Evolutionary conservation across 345 rosid genomes (phyloP), one percentile per base, ranked within the genome.

Genomic region (Rhodamnia argentea): DNA sequence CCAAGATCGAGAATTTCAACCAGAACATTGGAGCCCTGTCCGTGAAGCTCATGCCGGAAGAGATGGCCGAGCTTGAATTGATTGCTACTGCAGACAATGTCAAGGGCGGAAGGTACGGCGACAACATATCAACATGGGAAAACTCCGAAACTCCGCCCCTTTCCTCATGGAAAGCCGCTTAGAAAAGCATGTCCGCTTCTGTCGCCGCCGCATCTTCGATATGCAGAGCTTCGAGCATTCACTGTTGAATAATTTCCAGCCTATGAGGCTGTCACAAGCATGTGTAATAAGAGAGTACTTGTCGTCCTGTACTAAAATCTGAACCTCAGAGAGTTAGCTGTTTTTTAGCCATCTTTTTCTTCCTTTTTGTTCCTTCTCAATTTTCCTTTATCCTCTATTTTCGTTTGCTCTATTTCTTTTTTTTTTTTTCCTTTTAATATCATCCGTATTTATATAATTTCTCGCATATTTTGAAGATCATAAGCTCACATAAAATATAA

Each of bases 61-160:
- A 93, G 84, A 92, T 92, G 91, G 87, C 90, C 47, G 92, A 94
- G 87, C 92, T 93, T 2, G 95, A 94, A 87, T 83, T 85, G 40
- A 93, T 93, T 83, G 94, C 91, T 44, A 86, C 88, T 22, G 89
- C 90, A 0, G 91, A 87, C 62, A 84, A 83, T 2, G 91, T 92
- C 50, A 92, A 92, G 83, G 94, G 95, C 4, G 93, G 90, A 23
- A 84, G 95, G 84, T 94, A 91, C 75, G 20, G 3, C 2, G 24
- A 23, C 15, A 24, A 5, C 44, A 1, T 83, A 7, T 1, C 78
- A 26, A 95, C 96, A 7, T 90, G 85, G 92, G 84, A 89, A 54
- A 56, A 87, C 60, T 88, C 93, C 0, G 96, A 93, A 13, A 94
- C 95, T 60, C 96, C 94, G 23, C 93, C 93, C 2, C 51, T 92